Evolutionary conservation across 1,284 basidiomycete species (phyloP).

Genomic region (Boletellus deceptivus): DNA sequence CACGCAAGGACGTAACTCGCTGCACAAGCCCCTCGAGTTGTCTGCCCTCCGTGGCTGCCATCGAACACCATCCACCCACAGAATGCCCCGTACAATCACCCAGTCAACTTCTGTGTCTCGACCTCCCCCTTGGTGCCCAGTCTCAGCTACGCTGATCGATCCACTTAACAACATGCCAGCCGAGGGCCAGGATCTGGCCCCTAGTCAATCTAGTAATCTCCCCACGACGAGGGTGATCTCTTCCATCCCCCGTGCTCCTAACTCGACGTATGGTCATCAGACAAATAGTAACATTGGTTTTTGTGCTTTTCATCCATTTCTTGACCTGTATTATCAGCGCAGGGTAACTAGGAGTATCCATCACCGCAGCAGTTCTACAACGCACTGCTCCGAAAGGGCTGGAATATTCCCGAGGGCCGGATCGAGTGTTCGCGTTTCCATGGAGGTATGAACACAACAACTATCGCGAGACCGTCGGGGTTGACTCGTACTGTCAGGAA

Average conservation of each 20-base stretch:
- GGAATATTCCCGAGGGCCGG: conserved; percentile 3
- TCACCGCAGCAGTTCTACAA: conserved; percentile 16
- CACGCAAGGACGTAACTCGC: not conserved
- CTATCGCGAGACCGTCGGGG: not conserved
- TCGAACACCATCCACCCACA: not conserved
- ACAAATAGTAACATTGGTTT: conserved; percentile 5
- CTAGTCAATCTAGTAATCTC: not conserved
- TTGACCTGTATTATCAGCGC: not conserved
- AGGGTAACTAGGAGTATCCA: conserved; percentile 14
- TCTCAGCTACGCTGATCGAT: conserved; percentile 3
- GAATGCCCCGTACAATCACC: not conserved
- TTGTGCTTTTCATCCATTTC: not conserved
- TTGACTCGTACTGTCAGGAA: not conserved
- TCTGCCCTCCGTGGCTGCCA: not conserved
- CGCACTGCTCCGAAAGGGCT: conserved; percentile 11
- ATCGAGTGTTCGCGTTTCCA: conserved; percentile 9
- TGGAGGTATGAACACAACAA: conserved; percentile 4
- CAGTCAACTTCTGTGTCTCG: too few relatives aligned
- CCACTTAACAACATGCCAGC: conserved; percentile 14
- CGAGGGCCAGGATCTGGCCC: conserved; percentile 8
- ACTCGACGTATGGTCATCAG: conserved; percentile 11
- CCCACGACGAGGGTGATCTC: conserved; percentile 3
- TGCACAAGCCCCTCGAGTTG: not conserved
- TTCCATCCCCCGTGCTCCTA: conserved; percentile 8
- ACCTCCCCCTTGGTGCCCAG: not conserved